Conservation (phyloP, 2,329 filamentous ascomycete genomes). For the Dactylonectria estremocensis region DNA sequence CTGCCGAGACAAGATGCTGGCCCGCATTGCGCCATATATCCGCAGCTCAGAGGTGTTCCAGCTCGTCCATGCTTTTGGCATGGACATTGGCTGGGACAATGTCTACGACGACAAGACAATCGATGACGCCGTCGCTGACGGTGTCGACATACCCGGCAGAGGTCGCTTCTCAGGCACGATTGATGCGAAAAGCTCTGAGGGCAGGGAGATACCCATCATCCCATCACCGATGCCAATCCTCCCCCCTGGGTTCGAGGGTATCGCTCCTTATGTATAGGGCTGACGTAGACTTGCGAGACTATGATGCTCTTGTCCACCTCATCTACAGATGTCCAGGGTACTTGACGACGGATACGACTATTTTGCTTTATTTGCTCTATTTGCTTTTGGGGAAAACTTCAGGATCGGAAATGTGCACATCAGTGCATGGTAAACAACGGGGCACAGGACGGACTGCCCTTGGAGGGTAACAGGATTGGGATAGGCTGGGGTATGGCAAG, state of each 20-base stretch:
- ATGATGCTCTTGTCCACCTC: neutral
- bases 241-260: neutral
- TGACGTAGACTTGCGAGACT: neutral
- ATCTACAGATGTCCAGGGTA: neutral
- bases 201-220: neutral
- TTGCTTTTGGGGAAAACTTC: conserved; percentile 7
- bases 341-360: conserved; percentile 9
- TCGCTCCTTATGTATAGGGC: neutral
- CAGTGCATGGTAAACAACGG: conserved; percentile 2
- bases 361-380: conserved; percentile 20
- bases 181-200: conserved; percentile 29
- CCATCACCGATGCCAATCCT: neutral
- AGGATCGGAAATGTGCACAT: conserved; percentile 25
- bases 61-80: conserved; percentile 52
- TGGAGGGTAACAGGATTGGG: conserved; percentile 18
- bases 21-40: conserved; percentile 52
- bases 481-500: neutral
- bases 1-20: conserved; percentile 56
- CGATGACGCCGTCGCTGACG: conserved; percentile 55
- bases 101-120: conserved; percentile 52
- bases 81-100: conserved; percentile 56
- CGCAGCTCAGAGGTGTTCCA: conserved; percentile 47
- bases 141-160: conserved; percentile 53
- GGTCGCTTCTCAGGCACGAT: conserved; percentile 59
- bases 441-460: conserved; percentile 27